Base-by-base conservation (phyloP, 257 asterid genomes). In the Vinca minor region DNA sequence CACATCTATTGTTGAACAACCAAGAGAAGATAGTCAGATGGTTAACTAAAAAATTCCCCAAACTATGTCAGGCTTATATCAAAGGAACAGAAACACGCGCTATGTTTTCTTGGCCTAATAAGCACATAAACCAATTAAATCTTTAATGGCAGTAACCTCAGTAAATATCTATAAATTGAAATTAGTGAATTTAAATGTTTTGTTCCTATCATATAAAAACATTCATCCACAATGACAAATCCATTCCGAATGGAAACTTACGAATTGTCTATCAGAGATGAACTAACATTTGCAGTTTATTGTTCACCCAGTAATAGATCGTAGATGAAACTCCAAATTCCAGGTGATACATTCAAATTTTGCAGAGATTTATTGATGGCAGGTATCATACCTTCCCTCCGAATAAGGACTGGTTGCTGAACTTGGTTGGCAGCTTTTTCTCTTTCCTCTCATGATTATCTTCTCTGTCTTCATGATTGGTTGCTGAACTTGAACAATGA, bases 401-500 rank as follows among this genome's bases (percentile, higher is more conserved):
- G 49, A 78, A 62, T 31, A 47, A 36, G 1, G 69, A 47, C n/a
- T n/a, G n/a, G n/a, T n/a, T n/a, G n/a, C n/a, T n/a, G n/a, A n/a
- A n/a, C n/a, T n/a, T n/a, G n/a, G n/a, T n/a, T n/a, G n/a, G n/a
- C 66, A 73, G 71, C 65, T 63, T 73, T 49, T 64, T 64, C 63
- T 65, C 77, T 55, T 55, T 78, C 44, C 61, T 75, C 57, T 21
- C 73, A 52, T 72, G 81, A 66, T 50, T 55, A 60, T 66, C 70
- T 53, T 69, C 81, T 59, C 65, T 45, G 32, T 29, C 52, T 34
- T 69, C 74, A 67, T 63, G 68, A 66, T 60, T 69, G 74, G 79
- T 73, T 59, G 72, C 95, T 91, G 86, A 76, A 85, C 74, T 64
- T 17, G 63, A 73, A 70, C 48, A 55, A 41, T 66, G 66, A 59